phyloP scores from a whole-genome alignment of 106 monocot species.

The Allium fistulosum region DNA sequence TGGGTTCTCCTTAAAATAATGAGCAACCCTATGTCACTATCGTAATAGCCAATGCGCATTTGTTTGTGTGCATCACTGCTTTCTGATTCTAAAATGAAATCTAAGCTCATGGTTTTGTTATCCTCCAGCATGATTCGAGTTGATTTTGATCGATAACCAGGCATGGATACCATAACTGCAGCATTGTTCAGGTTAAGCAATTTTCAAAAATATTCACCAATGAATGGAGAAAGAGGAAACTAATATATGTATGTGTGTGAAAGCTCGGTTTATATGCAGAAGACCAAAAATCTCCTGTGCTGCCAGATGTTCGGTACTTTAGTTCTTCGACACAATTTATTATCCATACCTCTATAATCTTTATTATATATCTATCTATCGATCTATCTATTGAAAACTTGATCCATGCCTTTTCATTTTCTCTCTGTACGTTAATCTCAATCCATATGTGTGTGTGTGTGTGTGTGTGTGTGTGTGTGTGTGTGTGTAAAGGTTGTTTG shows the following conservation, averaged over 20 bases:
- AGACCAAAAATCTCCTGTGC: too few species aligned
- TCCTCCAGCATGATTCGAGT: slow-evolving; percentile 49
- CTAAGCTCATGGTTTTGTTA: slow-evolving; percentile 41
- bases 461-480: too few species aligned
- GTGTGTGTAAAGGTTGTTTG: background rate
- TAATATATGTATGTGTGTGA: background rate
- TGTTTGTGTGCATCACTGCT: background rate
- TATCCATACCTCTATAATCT: too few species aligned
- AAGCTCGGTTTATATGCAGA: too few species aligned
- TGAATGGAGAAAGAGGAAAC: background rate
- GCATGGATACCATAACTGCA: slow-evolving; percentile 59
- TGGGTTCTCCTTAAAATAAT: slow-evolving; percentile 19
- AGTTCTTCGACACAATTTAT: too few species aligned
- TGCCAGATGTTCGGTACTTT: too few species aligned
- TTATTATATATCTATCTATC: too few species aligned
- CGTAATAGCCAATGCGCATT: background rate
- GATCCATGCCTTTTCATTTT: too few species aligned
- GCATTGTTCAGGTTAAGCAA: too few species aligned
- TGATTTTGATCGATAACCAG: slow-evolving; percentile 57
- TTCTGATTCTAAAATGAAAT: slow-evolving; percentile 73
- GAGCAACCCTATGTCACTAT: slow-evolving; percentile 6
- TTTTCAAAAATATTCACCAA: background rate
- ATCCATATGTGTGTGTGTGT: too few species aligned
- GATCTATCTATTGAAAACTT: too few species aligned
- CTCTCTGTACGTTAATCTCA: too few species aligned